Percentiles rank a stretch among this genome's conserved stretches.
phyloP scores from a whole-genome alignment of 495 filamentous ascomycete genomes.

The Penicillium soppii region DNA sequence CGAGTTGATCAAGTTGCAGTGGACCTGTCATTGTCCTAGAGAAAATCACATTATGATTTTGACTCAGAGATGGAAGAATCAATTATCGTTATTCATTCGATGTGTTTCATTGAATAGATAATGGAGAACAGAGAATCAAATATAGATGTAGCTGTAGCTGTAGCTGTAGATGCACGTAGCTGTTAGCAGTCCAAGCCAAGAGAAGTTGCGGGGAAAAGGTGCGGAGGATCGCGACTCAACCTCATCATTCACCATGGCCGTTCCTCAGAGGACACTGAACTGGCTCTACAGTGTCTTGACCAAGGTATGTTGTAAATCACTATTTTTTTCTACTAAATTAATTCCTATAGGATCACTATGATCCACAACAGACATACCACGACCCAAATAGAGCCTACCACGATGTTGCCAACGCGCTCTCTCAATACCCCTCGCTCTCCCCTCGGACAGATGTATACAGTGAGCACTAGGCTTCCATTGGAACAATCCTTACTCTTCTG shows the following conservation, averaged over 20 bases:
- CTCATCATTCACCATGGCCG: slow-evolving; percentile 55
- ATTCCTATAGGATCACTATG: slow-evolving; percentile 74
- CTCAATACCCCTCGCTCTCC: slow-evolving; percentile 77
- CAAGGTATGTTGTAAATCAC: slow-evolving; percentile 54
- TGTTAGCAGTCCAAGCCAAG: slow-evolving; percentile 1
- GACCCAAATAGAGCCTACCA: slow-evolving; percentile 90
- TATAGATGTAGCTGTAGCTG: too few species aligned
- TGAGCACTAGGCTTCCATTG: too few species aligned
- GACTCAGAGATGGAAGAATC: too few species aligned
- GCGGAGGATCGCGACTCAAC: slow-evolving; percentile 5
- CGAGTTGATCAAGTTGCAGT: too few species aligned
- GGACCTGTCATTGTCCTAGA: background rate
- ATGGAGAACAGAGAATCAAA: too few species aligned
- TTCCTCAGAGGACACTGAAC: slow-evolving; percentile 84
- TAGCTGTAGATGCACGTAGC: too few species aligned
- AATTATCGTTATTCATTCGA: too few species aligned
- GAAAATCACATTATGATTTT: too few species aligned
- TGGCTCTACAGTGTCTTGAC: slow-evolving; percentile 93
- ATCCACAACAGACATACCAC: slow-evolving; percentile 86
- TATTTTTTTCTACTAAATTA: slow-evolving; percentile 7
- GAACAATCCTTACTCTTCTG: background rate
- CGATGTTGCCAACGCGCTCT: slow-evolving; percentile 80
- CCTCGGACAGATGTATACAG: slow-evolving; percentile 97
- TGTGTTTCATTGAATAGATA: too few species aligned
- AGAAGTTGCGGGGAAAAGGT: slow-evolving; percentile 26